Evolutionary conservation across 306 rosid species (phyloP).

Genomic region (Cucurbita moschata): DNA sequence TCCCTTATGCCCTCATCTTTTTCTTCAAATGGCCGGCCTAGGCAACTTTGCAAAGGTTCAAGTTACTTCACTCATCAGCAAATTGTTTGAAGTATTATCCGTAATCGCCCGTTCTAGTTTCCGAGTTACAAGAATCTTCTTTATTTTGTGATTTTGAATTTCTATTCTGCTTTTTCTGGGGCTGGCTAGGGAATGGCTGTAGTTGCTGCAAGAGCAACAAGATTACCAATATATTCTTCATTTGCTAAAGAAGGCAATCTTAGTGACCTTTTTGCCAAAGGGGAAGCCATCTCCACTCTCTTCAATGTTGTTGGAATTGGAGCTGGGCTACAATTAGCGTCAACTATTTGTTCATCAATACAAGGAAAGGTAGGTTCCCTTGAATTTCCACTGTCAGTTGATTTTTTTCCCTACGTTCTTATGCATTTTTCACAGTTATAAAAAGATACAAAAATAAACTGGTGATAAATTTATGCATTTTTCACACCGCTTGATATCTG

Average conservation of each 20-base stretch:
- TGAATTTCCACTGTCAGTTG: not conserved
- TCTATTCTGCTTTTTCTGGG: constrained; percentile 7
- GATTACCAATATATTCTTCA: constrained; percentile 96
- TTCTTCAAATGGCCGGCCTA: constrained; percentile 88
- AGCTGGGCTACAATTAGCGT: constrained; percentile 81
- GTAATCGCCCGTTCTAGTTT: not conserved
- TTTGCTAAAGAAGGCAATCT: constrained; percentile 98
- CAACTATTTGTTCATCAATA: constrained; percentile 75
- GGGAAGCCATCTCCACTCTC: constrained; percentile 96
- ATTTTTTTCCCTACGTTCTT: not conserved
- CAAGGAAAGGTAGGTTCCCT: constrained; percentile 65
- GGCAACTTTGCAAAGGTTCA: constrained; percentile 84
- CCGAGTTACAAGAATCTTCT: not conserved
- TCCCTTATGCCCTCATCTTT: constrained; percentile 91
- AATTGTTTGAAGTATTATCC: not conserved
- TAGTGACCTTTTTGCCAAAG: constrained; percentile 95
- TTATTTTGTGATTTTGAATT: not conserved
- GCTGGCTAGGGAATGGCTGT: constrained; percentile 84
- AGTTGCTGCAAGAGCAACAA: constrained; percentile 97
- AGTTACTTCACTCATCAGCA: not conserved
- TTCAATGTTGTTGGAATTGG: constrained; percentile 87
- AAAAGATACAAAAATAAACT: not conserved
- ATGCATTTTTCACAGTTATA: not conserved
- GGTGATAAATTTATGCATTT: not conserved
- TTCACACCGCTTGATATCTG: too few species aligned